Conservation (phyloP, 208 protist species). For the Leishmania lainsoni region DNA sequence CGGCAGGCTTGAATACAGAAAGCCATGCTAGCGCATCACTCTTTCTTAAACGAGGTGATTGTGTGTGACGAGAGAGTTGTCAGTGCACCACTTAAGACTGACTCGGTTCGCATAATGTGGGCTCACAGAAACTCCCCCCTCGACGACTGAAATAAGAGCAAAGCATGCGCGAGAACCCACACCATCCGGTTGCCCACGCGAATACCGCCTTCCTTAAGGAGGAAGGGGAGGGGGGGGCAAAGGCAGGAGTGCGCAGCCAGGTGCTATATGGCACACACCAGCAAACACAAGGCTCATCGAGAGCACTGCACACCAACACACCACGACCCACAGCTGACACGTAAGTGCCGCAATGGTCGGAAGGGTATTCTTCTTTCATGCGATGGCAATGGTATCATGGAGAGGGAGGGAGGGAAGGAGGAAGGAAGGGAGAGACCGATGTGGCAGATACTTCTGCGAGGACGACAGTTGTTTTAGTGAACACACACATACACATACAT, state of each 20-base stretch:
- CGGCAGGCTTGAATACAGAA: background rate
- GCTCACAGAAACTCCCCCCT: background rate
- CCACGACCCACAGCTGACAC: background rate
- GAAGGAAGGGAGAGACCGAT: background rate
- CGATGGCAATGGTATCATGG: background rate
- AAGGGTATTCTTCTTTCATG: background rate
- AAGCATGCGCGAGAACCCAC: background rate
- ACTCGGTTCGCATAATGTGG: background rate
- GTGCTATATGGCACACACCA: background rate
- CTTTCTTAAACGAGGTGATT: background rate
- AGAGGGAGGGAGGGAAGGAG: background rate
- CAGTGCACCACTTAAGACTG: background rate
- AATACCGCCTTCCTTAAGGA: background rate
- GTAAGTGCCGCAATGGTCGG: background rate
- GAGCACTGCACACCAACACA: background rate
- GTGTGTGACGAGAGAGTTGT: background rate
- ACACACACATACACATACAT: conserved; percentile 5
- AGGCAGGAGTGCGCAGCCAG: too few relatives aligned
- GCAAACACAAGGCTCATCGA: background rate
- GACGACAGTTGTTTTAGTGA: conserved; percentile 4
- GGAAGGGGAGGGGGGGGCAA: background rate
- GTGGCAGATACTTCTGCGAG: background rate
- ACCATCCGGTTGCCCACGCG: background rate
- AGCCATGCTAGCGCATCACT: background rate
- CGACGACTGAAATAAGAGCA: background rate